Evolutionary conservation across 345 rosid species (phyloP), one percentile per base, ranked within the genome.

Genomic region (Eucalyptus brandiana): DNA sequence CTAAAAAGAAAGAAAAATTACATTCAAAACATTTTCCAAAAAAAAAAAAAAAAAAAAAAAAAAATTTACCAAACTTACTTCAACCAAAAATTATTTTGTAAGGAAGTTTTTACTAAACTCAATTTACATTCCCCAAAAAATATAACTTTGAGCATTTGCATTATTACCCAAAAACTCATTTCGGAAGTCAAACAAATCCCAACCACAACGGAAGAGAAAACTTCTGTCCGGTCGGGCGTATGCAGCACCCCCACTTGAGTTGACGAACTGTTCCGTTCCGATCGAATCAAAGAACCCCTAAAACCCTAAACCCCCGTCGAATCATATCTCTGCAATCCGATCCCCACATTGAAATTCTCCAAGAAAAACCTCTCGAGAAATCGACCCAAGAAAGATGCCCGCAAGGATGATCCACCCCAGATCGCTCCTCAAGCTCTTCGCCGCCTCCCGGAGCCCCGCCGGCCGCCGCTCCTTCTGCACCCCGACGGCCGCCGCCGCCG

Each of bases 401-500:
- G 53, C 88, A 42, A 91, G 87, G 88, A 24, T 91, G 88, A 24
- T 90, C 51, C 65, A 87, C 80, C 32, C 88, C 62, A 92, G 88
- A 47, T 89, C 93, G 50, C 90, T 92, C 80, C 21, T 87, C 88
- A 48, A 89, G 56, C 89, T 94, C 67, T 13, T 92, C 87, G 7
- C 89, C 11, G 15, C 30, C 88, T 42, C 58, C 87, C 6, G 87
- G 67, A 86, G 47, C 91, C 48, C 32, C 87, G 49, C 42, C 40
- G 23, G 4, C 86, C 85, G 91, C 86, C 94, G 94, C 42, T 86
- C 86, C 28, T 89, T 93, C 65, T 93, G 89, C 92, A 44, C 83
- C 83, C 83, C 24, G 16, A 12, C 15, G 3, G 13, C 83, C 15
- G 14, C 47, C 24, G 32, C n/a, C n/a, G n/a, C 80, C 14, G 50